Conservation (phyloP, 1,284 basidiomycete species). For the Lentinula novae-zelandiae region DNA sequence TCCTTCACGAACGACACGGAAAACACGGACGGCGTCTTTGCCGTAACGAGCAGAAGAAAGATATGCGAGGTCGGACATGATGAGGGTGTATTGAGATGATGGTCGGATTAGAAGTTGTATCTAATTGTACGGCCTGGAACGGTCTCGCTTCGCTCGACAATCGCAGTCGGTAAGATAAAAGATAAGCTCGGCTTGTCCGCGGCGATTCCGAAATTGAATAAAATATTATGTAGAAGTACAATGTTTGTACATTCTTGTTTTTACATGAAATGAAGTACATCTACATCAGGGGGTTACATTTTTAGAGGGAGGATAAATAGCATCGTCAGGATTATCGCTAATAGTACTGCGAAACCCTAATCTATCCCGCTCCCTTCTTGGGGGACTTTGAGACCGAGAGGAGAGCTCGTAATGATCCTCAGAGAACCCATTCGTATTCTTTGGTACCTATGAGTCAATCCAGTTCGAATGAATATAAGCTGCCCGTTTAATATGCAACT, state of each 20-base stretch:
- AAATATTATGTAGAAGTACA: no score
- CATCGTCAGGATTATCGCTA: not conserved
- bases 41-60: conserved; percentile 65
- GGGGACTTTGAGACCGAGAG: not conserved
- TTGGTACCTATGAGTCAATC: not conserved
- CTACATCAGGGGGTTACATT: not conserved
- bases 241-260: no score
- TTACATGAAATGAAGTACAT: no score
- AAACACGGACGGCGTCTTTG: conserved; percentile 83
- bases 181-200: no score
- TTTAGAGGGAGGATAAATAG: not conserved
- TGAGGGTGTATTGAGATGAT: not conserved
- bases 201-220: no score
- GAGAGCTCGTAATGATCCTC: not conserved
- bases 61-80: conserved; percentile 16
- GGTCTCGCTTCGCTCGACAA: no score
- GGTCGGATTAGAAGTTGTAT: no score
- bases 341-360: not conserved
- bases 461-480: not conserved
- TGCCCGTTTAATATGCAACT: no score
- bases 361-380: not conserved
- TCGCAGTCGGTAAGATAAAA: no score
- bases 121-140: no score
- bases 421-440: not conserved
- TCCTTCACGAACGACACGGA: conserved; percentile 77